These are phyloP conservation scores for Penicillium sumatraense DNA, from an alignment of 2,329 filamentous ascomycete genomes.

Conservation along the genomic window DNA sequence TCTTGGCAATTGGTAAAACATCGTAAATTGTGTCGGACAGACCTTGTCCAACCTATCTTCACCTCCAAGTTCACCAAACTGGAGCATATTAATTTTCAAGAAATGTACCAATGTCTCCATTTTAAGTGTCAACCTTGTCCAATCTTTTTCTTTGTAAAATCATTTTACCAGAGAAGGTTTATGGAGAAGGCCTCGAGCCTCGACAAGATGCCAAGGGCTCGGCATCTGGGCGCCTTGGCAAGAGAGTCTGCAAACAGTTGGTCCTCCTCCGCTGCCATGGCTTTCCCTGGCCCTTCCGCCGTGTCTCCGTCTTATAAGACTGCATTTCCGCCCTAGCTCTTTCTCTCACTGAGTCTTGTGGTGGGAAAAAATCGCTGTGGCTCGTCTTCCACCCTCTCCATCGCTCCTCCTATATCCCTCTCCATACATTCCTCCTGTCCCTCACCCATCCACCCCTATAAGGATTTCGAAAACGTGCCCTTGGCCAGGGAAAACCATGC, in stretches of 20 bases:
- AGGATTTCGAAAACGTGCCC: conserved; percentile 14
- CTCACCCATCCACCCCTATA: conserved; percentile 10
- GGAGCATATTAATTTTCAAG: no score
- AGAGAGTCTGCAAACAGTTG: conserved; percentile 28
- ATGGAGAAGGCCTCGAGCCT: conserved; percentile 16
- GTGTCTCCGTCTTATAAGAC: conserved; percentile 22
- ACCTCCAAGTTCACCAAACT: background rate
- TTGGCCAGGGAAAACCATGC: conserved; percentile 22
- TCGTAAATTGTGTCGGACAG: conserved; percentile 17
- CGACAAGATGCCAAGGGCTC: conserved; percentile 33
- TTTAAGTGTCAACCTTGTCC: background rate
- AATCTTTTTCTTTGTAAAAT: background rate
- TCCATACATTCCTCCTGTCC: conserved; percentile 13
- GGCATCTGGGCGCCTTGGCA: conserved; percentile 37
- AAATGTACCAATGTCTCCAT: background rate
- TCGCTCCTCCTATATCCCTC: no score
- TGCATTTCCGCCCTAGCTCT: conserved; percentile 24
- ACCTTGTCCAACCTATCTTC: conserved; percentile 7
- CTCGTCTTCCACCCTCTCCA: conserved; percentile 5
- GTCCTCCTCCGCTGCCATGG: conserved; percentile 30
- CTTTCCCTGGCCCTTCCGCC: conserved; percentile 28
- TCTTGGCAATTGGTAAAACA: conserved; percentile 29
- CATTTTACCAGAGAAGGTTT: conserved; percentile 6
- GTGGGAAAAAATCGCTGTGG: conserved; percentile 15
- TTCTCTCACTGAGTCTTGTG: conserved; percentile 15